Percentiles rank a stretch among this genome's conserved stretches.
Evolutionary conservation across 768 basidiomycete species (phyloP).

Genomic region (Cubamyces sp.): DNA sequence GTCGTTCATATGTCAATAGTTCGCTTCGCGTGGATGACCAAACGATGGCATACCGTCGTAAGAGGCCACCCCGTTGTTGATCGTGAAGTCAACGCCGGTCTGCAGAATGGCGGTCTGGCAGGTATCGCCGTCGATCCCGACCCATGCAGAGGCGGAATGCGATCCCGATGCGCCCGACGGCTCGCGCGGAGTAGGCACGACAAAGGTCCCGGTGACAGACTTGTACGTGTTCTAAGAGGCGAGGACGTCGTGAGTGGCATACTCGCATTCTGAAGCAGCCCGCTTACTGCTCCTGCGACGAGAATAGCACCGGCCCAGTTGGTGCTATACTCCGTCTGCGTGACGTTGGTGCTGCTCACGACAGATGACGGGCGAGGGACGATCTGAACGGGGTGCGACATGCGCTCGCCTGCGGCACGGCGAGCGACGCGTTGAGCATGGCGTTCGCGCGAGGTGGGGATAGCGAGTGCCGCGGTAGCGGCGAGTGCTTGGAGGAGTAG

Average conservation of each 20-base stretch:
- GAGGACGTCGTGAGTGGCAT: background rate
- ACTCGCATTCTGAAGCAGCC: too few relatives aligned
- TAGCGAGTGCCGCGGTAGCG: conserved; percentile 30
- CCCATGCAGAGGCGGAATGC: conserved; percentile 41
- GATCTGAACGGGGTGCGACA: conserved; percentile 16
- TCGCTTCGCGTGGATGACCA: too few relatives aligned
- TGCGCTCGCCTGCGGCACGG: conserved; percentile 24
- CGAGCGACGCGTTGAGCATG: conserved; percentile 29
- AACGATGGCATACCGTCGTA: conserved; percentile 34
- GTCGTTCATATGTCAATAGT: too few relatives aligned
- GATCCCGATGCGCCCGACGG: conserved; percentile 32
- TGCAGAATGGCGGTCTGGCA: conserved; percentile 41
- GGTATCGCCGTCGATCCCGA: conserved; percentile 43
- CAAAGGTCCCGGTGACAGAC: conserved; percentile 41
- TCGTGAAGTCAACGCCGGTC: conserved; percentile 42
- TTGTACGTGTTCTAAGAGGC: conserved; percentile 37
- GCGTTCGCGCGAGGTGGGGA: conserved; percentile 29
- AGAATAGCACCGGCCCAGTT: conserved; percentile 44
- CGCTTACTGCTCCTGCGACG: conserved; percentile 30
- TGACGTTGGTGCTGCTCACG: conserved; percentile 21
- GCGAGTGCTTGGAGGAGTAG: conserved; percentile 30
- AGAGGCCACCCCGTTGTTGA: conserved; percentile 28
- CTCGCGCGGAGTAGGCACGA: conserved; percentile 38
- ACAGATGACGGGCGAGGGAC: background rate
- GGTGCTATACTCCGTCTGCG: conserved; percentile 36